Evolutionary conservation across 805 yeast genomes (phyloP).

Genomic region (Candida verbasci): DNA sequence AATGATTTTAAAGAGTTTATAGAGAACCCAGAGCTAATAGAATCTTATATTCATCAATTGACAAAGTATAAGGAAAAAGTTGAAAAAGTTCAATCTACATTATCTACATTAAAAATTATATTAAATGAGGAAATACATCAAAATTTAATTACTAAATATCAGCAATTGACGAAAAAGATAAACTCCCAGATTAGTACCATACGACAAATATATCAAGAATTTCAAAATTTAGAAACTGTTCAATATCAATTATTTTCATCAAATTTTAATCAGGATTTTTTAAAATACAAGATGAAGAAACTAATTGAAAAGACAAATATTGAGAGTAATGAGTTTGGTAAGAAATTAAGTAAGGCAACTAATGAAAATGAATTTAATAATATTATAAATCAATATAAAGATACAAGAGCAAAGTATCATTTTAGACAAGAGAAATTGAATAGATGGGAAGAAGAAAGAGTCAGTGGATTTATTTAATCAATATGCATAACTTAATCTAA

Average conservation of each 20-base stretch:
- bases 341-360: conserved; percentile 9
- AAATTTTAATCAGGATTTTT: conserved; percentile 30
- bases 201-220: conserved; percentile 26
- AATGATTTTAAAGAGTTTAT: conserved; percentile 21
- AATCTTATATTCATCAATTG: conserved; percentile 27
- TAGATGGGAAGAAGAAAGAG: conserved; percentile 42
- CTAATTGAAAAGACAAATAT: conserved; percentile 19
- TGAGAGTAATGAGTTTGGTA: conserved; percentile 16
- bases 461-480: conserved; percentile 26
- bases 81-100: conserved; percentile 8
- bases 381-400: conserved; percentile 18
- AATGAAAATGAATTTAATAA: conserved; percentile 13
- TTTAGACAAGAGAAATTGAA: conserved; percentile 32
- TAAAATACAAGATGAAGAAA: conserved; percentile 22
- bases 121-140: conserved; percentile 8
- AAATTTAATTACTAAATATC: conserved; percentile 17
- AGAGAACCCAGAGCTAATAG: conserved; percentile 23
- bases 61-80: conserved; percentile 16
- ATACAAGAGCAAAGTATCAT: conserved; percentile 27
- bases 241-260: conserved; percentile 37
- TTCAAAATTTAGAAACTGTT: conserved; percentile 27
- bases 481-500: not conserved
- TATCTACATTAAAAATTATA: conserved; percentile 19
- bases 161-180: conserved; percentile 17
- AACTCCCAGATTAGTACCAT: conserved; percentile 19